These are phyloP conservation scores for Cutaneotrichosporon dermatis DNA, from an alignment of 1,284 basidiomycete species.

Conservation along the genomic window DNA sequence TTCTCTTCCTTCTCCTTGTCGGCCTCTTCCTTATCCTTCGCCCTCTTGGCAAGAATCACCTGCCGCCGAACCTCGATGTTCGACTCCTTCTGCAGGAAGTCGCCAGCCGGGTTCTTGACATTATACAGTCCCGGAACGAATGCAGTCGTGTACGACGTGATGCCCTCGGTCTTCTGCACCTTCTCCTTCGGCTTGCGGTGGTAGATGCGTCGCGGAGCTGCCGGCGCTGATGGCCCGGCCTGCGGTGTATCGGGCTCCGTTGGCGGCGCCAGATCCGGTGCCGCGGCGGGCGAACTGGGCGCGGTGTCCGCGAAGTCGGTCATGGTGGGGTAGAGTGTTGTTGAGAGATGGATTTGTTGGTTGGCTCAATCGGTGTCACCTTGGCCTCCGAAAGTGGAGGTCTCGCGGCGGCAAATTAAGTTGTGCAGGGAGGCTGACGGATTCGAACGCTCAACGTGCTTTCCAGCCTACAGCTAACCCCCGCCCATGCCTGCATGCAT, in stretches of 20 bases:
- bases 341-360: background rate
- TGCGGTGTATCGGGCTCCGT: slow-evolving; percentile 9
- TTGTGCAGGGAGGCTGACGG: too few species aligned
- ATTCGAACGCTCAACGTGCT: too few species aligned
- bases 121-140: slow-evolving; percentile 42
- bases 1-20: slow-evolving; percentile 11
- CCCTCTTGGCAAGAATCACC: slow-evolving; percentile 25
- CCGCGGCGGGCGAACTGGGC: slow-evolving; percentile 9
- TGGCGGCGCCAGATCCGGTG: background rate
- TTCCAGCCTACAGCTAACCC: too few species aligned
- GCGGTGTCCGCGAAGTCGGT: slow-evolving; percentile 5
- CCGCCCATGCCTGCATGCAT: too few species aligned
- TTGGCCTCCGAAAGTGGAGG: too few species aligned
- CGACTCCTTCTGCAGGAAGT: slow-evolving; percentile 34
- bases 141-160: slow-evolving; percentile 36
- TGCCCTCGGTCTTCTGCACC: slow-evolving; percentile 23
- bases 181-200: slow-evolving; percentile 11
- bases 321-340: background rate
- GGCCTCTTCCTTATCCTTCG: slow-evolving; percentile 23
- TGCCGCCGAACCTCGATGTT: slow-evolving; percentile 42
- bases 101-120: slow-evolving; percentile 44
- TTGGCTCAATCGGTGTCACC: too few species aligned
- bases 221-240: slow-evolving; percentile 9
- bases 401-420: too few species aligned
- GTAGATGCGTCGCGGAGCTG: slow-evolving; percentile 5